Conservation (phyloP, 805 yeast species). For the Yueomyces sp. region DNA sequence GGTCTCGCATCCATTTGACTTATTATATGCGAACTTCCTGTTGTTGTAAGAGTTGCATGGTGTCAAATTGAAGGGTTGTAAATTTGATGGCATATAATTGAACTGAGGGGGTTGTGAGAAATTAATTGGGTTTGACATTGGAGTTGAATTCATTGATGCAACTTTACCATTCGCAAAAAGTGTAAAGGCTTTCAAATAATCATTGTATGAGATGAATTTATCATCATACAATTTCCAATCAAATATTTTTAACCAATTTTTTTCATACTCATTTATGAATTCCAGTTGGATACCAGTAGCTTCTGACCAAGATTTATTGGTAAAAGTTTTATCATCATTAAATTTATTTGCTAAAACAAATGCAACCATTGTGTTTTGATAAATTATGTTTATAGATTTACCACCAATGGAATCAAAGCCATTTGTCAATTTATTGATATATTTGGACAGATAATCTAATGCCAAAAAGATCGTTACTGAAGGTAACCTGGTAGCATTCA, state of each 20-base stretch:
- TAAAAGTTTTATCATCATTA: conserved; percentile 92
- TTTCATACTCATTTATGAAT: conserved; percentile 54
- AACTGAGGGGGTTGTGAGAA: background rate
- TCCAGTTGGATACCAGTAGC: conserved; percentile 72
- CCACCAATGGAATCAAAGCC: conserved; percentile 20
- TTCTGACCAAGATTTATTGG: conserved; percentile 89
- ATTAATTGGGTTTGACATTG: conserved; percentile 1
- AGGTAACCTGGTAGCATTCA: conserved; percentile 81
- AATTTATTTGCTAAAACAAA: conserved; percentile 83
- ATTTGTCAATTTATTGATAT: conserved; percentile 29
- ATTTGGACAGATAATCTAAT: conserved; percentile 62
- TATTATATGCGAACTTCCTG: no score
- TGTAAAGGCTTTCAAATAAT: conserved; percentile 14
- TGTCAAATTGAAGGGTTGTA: no score
- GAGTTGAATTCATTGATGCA: conserved; percentile 3
- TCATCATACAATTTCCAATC: conserved; percentile 44
- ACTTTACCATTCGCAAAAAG: conserved; percentile 4
- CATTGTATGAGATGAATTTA: conserved; percentile 15
- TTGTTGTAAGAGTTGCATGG: no score
- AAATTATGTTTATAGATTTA: conserved; percentile 26
- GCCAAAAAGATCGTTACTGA: conserved; percentile 69
- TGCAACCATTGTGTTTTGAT: conserved; percentile 51
- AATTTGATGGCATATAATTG: background rate
- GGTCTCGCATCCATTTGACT: background rate
- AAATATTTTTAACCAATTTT: conserved; percentile 48